phyloP scores from a whole-genome alignment of 495 filamentous ascomycete species.

The Aspergillus homomorphus region DNA sequence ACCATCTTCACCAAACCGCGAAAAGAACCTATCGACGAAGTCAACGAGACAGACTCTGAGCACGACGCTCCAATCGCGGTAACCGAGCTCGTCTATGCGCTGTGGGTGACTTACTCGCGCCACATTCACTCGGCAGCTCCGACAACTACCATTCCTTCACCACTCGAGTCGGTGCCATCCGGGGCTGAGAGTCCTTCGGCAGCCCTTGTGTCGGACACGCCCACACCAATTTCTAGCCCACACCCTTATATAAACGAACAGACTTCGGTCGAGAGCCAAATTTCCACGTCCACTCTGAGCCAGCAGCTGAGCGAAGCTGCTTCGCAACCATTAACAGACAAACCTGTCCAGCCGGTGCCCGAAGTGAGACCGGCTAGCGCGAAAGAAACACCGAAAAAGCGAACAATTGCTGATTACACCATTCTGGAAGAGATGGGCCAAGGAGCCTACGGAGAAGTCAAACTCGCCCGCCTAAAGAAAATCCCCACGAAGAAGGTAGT shows the following conservation, averaged over 20 bases:
- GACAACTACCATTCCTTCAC: conserved; percentile 47
- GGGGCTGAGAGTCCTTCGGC: conserved; percentile 17
- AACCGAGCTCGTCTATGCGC: conserved; percentile 84
- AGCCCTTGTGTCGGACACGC: conserved; percentile 15
- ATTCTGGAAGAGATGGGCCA: conserved; percentile 99
- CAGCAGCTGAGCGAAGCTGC: conserved; percentile 74
- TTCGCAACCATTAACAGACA: conserved; percentile 49
- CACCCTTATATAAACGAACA: conserved; percentile 16
- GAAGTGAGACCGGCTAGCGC: conserved; percentile 34
- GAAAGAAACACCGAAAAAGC: conserved; percentile 54
- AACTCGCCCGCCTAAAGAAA: conserved; percentile 86
- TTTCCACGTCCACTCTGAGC: conserved; percentile 67
- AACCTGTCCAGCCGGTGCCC: conserved; percentile 41
- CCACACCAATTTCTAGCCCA: conserved; percentile 9
- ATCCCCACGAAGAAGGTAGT: conserved; percentile 76
- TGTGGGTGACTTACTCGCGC: conserved; percentile 96
- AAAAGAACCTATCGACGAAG: conserved; percentile 34
- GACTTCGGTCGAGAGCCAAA: conserved; percentile 28
- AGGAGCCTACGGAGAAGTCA: conserved; percentile 96
- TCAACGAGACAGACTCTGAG: conserved; percentile 33
- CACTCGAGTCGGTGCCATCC: conserved; percentile 18
- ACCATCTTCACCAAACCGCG: conserved; percentile 46
- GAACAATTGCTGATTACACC: conserved; percentile 83
- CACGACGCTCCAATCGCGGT: conserved; percentile 45
- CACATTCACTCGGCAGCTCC: conserved; percentile 76